Base-by-base conservation (phyloP, 1,284 basidiomycete genomes). In the Puccinia hordei region DNA sequence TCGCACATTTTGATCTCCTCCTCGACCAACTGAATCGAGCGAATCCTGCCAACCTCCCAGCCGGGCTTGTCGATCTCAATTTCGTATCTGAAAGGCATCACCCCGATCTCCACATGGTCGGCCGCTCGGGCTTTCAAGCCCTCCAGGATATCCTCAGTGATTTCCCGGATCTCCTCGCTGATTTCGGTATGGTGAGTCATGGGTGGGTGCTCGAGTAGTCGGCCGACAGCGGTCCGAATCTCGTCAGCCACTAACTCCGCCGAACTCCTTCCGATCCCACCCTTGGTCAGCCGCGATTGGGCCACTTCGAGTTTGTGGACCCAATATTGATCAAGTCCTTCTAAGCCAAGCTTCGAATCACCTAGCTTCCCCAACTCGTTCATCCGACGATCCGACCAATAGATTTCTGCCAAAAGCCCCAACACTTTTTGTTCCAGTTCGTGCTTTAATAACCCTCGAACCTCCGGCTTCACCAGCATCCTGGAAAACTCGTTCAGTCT, bases 31-130 rank as follows among this genome's bases (percentile, higher is more conserved):
- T 89, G 89, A 75, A 95, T 88, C 0, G 94, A 90, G 73, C 90
- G 88, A 82, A 88, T 88, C 49, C 95, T 88, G 0, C 96, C 96
- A 2, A 88, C 85, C 83, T 94, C 93, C 97, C 97, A 99, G 85
- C 98, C 95, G 82, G 97, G 93, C 6, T 89, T 86, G 82, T 89
- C 88, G 35, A 96, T 91, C 84, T 98, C 95, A 22, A 95, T 90
- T 84, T 95, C 94, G 85, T 98, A 98, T 88, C 99, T 98, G 90
- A 91, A 98, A 44, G 97, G 97, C 87, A 99, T 99, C 88, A 99
- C 97, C 86, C 94, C 97, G 87, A 99, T 99, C 88, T 99, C 97
- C 10, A 99, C 97, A 87, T 99, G 96, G 85, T 99, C 97, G 0
- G 94, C 92, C 3, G 97, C 95, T 77, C 98, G 87, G 12, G 93